phyloP scores from a whole-genome alignment of 1,284 basidiomycete species.

The Bondarzewia mesenterica region DNA sequence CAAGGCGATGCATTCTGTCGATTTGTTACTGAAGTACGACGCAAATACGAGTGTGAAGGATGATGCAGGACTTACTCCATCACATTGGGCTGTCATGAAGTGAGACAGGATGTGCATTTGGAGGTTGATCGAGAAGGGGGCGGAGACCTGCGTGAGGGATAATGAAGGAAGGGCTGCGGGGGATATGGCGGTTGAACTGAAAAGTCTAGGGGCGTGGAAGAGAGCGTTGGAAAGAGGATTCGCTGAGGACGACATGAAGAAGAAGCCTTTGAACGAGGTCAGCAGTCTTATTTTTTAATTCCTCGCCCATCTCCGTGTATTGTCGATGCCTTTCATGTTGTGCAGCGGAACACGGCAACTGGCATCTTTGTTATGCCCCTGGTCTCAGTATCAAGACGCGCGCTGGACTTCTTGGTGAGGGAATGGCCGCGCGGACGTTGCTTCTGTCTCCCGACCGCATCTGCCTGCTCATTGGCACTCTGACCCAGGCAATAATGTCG shows the following conservation, averaged over 20 bases:
- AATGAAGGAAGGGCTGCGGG: constrained; percentile 84
- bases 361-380: constrained; percentile 80
- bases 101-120: constrained; percentile 86
- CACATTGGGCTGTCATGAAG: constrained; percentile 99
- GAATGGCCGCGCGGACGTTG: no score
- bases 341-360: constrained; percentile 69
- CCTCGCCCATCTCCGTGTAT: background rate
- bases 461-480: no score
- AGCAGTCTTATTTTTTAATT: constrained; percentile 6
- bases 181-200: constrained; percentile 94
- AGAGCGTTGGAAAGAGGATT: constrained; percentile 79
- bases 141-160: constrained; percentile 77
- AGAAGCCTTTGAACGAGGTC: constrained; percentile 69
- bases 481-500: no score
- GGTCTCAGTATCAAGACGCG: no score
- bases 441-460: no score
- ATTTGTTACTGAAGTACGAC: constrained; percentile 84
- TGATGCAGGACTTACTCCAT: constrained; percentile 77
- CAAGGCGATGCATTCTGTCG: constrained; percentile 94
- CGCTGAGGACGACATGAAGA: constrained; percentile 69
- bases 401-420: no score
- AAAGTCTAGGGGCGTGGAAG: constrained; percentile 82
- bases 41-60: constrained; percentile 75
- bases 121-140: constrained; percentile 78
- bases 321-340: constrained; percentile 5